These are phyloP conservation scores for Phytophthora vignae DNA, from an alignment of 352 stramenopile genomes.

Conservation along the genomic window DNA sequence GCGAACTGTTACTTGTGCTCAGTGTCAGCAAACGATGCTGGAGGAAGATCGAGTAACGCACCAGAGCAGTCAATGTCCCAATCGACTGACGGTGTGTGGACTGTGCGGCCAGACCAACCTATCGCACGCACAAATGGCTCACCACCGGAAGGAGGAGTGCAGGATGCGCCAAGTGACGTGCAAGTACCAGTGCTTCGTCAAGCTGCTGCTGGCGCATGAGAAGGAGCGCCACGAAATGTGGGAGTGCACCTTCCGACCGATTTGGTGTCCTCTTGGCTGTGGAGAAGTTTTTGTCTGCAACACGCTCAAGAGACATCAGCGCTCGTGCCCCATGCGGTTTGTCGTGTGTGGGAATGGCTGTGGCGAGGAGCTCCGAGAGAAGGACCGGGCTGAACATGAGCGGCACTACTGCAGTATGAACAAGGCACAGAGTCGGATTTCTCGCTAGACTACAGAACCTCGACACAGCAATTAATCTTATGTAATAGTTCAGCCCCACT, in stretches of 20 bases:
- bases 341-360: constrained; percentile 59
- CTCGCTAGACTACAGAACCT: not conserved
- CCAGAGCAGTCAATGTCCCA: constrained; percentile 40
- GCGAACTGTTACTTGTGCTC: constrained; percentile 44
- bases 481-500: too few relatives aligned
- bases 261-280: constrained; percentile 79
- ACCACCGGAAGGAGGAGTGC: constrained; percentile 58
- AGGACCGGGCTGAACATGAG: constrained; percentile 69
- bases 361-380: constrained; percentile 68
- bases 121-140: constrained; percentile 33
- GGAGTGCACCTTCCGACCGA: constrained; percentile 65
- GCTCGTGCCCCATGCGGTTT: constrained; percentile 70
- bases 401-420: constrained; percentile 40
- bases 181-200: constrained; percentile 56
- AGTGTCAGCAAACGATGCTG: constrained; percentile 43
- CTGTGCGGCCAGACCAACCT: constrained; percentile 62
- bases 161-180: constrained; percentile 70
- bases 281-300: constrained; percentile 56
- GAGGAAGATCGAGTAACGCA: constrained; percentile 51
- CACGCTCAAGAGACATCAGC: constrained; percentile 62
- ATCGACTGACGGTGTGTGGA: constrained; percentile 60
- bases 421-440: constrained; percentile 6
- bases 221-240: constrained; percentile 64
- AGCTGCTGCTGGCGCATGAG: constrained; percentile 61
- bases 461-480: not conserved